Conservation (phyloP, 23 red algal genomes). For the Chondrus crispus region DNA sequence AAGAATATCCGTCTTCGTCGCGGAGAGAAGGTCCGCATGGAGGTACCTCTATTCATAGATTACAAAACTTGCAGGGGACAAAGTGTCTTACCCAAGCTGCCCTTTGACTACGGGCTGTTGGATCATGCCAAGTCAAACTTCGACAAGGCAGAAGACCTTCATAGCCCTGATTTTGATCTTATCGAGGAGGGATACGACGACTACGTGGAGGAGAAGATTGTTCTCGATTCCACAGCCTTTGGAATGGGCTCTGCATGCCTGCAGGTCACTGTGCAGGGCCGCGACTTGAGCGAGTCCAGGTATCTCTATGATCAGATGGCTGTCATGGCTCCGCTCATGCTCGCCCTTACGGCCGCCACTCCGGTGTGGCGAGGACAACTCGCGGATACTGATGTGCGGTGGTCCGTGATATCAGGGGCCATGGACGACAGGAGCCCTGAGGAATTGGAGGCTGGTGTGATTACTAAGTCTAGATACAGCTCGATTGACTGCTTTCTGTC, state of each 20-base stretch:
- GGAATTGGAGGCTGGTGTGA: slow-evolving; percentile 37
- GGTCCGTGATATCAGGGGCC: slow-evolving; percentile 78
- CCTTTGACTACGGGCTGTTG: neutral
- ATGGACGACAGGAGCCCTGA: slow-evolving; percentile 91
- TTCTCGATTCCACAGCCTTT: slow-evolving; percentile 96
- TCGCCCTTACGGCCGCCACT: slow-evolving; percentile 93
- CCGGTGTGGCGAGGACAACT: slow-evolving; percentile 83
- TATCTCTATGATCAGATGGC: slow-evolving; percentile 97
- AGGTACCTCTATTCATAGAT: slow-evolving; percentile 82
- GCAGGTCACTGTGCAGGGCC: slow-evolving; percentile 91
- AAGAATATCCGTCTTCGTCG: slow-evolving; percentile 92
- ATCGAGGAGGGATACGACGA: slow-evolving; percentile 24
- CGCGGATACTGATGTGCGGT: slow-evolving; percentile 87
- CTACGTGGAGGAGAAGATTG: slow-evolving; percentile 52
- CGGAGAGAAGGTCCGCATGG: slow-evolving; percentile 81
- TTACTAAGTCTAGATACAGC: slow-evolving; percentile 88
- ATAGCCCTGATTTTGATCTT: slow-evolving; percentile 20
- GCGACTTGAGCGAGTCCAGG: slow-evolving; percentile 86
- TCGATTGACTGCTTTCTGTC: slow-evolving; percentile 95
- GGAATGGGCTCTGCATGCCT: slow-evolving; percentile 94
- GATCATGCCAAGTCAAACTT: neutral
- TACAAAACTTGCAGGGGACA: slow-evolving; percentile 47
- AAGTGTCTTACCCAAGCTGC: slow-evolving; percentile 33
- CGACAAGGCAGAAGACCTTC: too few relatives aligned
- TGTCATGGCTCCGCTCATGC: slow-evolving; percentile 96